Base-by-base conservation (phyloP, 305 asterid genomes). In the Plantago coronopus region DNA sequence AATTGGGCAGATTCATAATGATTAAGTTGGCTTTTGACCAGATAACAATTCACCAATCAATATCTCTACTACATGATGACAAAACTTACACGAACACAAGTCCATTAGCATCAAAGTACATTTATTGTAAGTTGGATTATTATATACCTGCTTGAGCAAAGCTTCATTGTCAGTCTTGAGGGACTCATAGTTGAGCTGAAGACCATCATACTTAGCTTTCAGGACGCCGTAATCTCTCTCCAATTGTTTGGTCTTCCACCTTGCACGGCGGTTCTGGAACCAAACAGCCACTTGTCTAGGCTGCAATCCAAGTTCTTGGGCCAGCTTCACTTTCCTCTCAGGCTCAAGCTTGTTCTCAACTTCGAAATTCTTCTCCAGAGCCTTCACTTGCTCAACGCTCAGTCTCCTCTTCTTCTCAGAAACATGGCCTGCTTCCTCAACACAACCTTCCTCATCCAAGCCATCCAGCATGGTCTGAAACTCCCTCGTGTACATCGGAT, bases 211-310 rank as follows among this genome's bases (percentile, higher is more conserved):
- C 66, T 47, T 82, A 48, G 94, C 78, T 74, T 83, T 90, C 13
- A 90, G 94, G 7, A 81, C 42, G 14, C 84, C 83, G 31, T 87
- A 90, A 42, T 90, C 97, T 47, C 90, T 85, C 76, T 90, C 96
- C 64, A 90, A 43, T 45, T 85, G 93, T 83, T 89, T 89, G 3
- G 95, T 89, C 61, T 89, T 89, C 91, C 94, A 89, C 57, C 97
- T 78, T 0, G 96, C 97, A 1, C 97, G 93, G 72, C 97, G 91
- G 75, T 90, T 90, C 62, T 90, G 97, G 77, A 90, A 90, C 97
- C 97, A 90, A 49, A 90, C 91, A 38, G 97, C 97, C 29, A 90
- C 97, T 79, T 90, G 97, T n/a, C 97, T 60, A 37, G 97, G 96
- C 80, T 90, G 96, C 72, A 90, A 23, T 0, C 95, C 96, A 12